Conservation (phyloP, 2,329 filamentous ascomycete species). For the Fusarium hostae region DNA sequence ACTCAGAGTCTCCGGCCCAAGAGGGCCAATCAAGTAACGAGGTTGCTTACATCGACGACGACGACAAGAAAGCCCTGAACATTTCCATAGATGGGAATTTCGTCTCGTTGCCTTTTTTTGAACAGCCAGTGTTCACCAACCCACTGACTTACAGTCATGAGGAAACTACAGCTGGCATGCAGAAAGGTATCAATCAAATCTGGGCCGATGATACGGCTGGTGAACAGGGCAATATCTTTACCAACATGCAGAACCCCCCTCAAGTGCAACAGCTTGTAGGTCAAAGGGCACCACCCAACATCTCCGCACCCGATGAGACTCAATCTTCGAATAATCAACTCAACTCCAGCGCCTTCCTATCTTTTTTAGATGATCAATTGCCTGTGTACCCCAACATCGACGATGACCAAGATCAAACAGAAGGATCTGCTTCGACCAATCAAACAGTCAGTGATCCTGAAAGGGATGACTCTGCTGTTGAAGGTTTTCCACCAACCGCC, state of each 20-base stretch:
- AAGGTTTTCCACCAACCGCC: neutral
- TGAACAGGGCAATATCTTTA: neutral
- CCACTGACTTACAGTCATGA: neutral
- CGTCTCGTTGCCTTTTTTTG: neutral
- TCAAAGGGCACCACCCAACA: too few species aligned
- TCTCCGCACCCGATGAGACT: too few species aligned
- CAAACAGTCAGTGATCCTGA: neutral
- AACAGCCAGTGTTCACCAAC: neutral
- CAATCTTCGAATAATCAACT: too few species aligned
- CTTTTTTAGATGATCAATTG: neutral
- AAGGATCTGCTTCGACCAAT: neutral
- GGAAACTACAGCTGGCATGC: neutral
- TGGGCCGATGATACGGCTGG: neutral
- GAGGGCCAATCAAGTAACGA: too few species aligned
- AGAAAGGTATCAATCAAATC: neutral
- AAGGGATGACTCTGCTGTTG: neutral
- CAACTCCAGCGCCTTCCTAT: too few species aligned
- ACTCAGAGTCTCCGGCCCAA: neutral
- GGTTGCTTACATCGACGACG: neutral
- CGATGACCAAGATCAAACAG: neutral
- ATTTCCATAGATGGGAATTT: rapidly evolving
- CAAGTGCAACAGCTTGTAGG: neutral
- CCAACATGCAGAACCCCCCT: neutral
- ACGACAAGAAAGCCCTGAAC: neutral
- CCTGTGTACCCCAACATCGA: neutral